Evolutionary conservation across 805 yeast species (phyloP).

Genomic region (Myxozyma sirexii): DNA sequence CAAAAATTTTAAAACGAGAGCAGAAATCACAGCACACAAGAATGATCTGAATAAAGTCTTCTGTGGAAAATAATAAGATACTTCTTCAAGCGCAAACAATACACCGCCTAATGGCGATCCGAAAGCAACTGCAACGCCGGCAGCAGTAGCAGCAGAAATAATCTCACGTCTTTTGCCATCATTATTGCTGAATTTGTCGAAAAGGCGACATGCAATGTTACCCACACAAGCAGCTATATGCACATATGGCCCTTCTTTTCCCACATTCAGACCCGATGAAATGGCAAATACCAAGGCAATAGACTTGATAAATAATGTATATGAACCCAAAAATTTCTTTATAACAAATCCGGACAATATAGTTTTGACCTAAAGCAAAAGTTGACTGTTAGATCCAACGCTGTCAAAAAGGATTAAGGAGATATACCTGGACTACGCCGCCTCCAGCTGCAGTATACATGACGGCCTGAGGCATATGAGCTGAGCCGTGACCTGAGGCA

Average conservation of each 20-base stretch:
- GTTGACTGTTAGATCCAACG: background rate
- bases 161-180: slow-evolving; percentile 57
- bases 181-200: slow-evolving; percentile 51
- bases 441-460: slow-evolving; percentile 60
- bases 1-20: slow-evolving; percentile 54
- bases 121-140: slow-evolving; percentile 64
- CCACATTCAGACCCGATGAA: slow-evolving; percentile 59
- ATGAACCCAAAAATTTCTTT: slow-evolving; percentile 54
- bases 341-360: slow-evolving; percentile 62
- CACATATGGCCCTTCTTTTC: slow-evolving; percentile 66
- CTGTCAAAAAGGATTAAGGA: background rate
- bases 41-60: slow-evolving; percentile 57
- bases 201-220: slow-evolving; percentile 53
- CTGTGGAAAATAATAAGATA: slow-evolving; percentile 57
- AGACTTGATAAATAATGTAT: slow-evolving; percentile 54
- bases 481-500: background rate
- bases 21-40: slow-evolving; percentile 58
- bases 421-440: slow-evolving; percentile 58
- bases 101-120: slow-evolving; percentile 66
- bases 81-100: slow-evolving; percentile 59
- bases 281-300: slow-evolving; percentile 54
- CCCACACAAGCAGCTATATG: slow-evolving; percentile 64
- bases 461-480: slow-evolving; percentile 27
- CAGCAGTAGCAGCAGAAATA: slow-evolving; percentile 58
- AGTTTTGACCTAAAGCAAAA: slow-evolving; percentile 46